Percentiles rank a stretch among this genome's conserved stretches.
Evolutionary conservation across 2,329 filamentous ascomycete genomes (phyloP).

Genomic region (Fusarium coffeatum): DNA sequence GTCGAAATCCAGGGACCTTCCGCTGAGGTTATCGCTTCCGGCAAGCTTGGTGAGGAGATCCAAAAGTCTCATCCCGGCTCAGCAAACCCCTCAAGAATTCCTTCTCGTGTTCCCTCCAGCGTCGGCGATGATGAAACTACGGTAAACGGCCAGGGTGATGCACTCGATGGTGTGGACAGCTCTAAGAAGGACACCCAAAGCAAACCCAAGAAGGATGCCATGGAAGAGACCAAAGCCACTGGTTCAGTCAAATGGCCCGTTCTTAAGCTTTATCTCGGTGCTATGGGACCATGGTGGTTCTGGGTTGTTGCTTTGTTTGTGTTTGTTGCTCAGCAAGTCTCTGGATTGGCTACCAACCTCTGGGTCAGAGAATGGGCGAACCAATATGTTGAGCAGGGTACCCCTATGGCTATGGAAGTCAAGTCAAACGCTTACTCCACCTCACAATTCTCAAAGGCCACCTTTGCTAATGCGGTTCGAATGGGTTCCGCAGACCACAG

Average conservation of each 20-base stretch:
- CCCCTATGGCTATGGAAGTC: slow-evolving; percentile 33
- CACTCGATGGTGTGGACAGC: slow-evolving; percentile 58
- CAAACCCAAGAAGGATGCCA: slow-evolving; percentile 62
- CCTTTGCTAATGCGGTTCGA: slow-evolving; percentile 55
- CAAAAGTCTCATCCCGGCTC: slow-evolving; percentile 78
- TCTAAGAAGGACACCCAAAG: slow-evolving; percentile 59
- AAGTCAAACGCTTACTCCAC: slow-evolving; percentile 43
- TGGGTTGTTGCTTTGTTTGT: slow-evolving; percentile 81
- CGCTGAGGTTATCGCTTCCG: slow-evolving; percentile 83
- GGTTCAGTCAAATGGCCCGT: slow-evolving; percentile 91
- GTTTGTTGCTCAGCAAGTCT: slow-evolving; percentile 85
- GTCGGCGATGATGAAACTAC: slow-evolving; percentile 73
- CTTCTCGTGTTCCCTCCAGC: slow-evolving; percentile 82
- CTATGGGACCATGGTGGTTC: slow-evolving; percentile 98
- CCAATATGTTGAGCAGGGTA: slow-evolving; percentile 70
- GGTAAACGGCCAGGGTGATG: slow-evolving; percentile 61
- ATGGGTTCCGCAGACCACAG: slow-evolving; percentile 48
- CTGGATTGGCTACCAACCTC: slow-evolving; percentile 86
- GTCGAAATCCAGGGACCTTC: slow-evolving; percentile 81
- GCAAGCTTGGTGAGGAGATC: slow-evolving; percentile 87
- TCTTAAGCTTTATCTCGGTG: slow-evolving; percentile 82
- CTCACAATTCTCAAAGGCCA: slow-evolving; percentile 46
- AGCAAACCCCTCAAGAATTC: slow-evolving; percentile 74
- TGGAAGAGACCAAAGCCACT: slow-evolving; percentile 81
- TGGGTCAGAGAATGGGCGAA: slow-evolving; percentile 98